Percentiles rank a stretch among this genome's conserved stretches.
phyloP scores from a whole-genome alignment of 2,329 filamentous ascomycete genomes.

The Zymoseptoria brevis region DNA sequence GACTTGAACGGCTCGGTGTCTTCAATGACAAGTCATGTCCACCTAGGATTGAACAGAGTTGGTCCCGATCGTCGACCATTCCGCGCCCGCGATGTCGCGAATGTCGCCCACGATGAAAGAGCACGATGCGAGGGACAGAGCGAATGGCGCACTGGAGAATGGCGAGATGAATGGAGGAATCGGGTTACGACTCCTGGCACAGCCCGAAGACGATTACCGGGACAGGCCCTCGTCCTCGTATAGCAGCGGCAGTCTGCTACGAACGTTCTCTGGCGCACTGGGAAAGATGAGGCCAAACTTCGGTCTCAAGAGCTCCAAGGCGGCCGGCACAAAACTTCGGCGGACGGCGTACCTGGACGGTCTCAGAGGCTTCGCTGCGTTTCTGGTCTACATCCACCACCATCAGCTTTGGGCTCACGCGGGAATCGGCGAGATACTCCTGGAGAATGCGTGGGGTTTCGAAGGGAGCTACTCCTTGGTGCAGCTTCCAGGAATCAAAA shows the following conservation, averaged over 20 bases:
- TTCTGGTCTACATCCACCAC: slow-evolving; percentile 58
- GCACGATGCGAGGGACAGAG: background rate
- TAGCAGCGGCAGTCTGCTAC: background rate
- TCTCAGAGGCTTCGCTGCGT: slow-evolving; percentile 57
- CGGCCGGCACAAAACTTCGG: slow-evolving; percentile 26
- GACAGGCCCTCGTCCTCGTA: background rate
- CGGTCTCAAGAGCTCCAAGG: slow-evolving; percentile 6
- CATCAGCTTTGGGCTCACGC: slow-evolving; percentile 49
- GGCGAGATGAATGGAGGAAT: slow-evolving; percentile 14
- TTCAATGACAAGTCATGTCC: background rate
- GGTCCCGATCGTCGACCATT: background rate
- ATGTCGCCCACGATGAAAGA: background rate
- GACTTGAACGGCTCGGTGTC: background rate
- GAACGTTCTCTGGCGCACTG: background rate
- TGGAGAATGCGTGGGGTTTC: slow-evolving; percentile 39
- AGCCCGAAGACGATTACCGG: slow-evolving; percentile 15
- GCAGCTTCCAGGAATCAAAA: slow-evolving; percentile 50
- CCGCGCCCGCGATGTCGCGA: background rate
- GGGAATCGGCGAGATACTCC: slow-evolving; percentile 10
- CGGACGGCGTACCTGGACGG: slow-evolving; percentile 58
- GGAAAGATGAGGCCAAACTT: background rate
- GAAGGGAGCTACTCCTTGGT: slow-evolving; percentile 43
- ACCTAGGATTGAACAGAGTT: background rate
- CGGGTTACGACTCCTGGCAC: slow-evolving; percentile 13
- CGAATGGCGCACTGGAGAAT: slow-evolving; percentile 15